Base-by-base conservation (phyloP, 768 basidiomycete species). In the Leccinum rimulosum region DNA sequence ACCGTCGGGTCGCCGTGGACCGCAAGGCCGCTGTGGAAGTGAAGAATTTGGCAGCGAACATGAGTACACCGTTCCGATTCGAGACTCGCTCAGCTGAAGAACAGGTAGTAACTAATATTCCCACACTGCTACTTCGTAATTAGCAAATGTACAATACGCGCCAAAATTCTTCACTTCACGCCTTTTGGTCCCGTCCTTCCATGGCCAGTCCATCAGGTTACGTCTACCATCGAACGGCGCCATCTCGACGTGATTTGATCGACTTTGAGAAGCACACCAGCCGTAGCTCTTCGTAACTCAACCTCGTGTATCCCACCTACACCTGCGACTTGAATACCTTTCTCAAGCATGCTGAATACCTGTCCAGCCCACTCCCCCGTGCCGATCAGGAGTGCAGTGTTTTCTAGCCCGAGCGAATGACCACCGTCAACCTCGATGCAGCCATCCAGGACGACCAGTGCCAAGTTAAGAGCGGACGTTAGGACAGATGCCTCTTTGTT, bases 201-300 rank as follows among this genome's bases (percentile, higher is more conserved):
- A 25, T 25, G 25, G 25, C 25, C 6, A 27, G 17, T 48, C 17
- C 49, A 3, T 33, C 31, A 51, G 12, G n/a, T 33, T 50, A 75
- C 67, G 63, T 80, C 78, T 38, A 86, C 73, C 81, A 91, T 86
- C 0, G 84, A 82, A 50, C 84, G 79, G 40, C 83, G 77, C 88
- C 89, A 91, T 68, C 76, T 84, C 45, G 83, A 82, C 4, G 81
- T 80, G 17, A 92, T 73, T 61, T 87, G 85, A 54, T 93, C 89
- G 6, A 92, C 82, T 69, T 91, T 92, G 56, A 97, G 73, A 48
- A 95, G 70, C 1, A 95, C 88, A 0, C 91, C 92, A 1, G 92
- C 93, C 2, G 88, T 85, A 1, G 85, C 86, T 55, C 86, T 83
- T 55, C 80, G 82, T 35, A 93, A 68, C 62, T 83, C 82, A 2